Conservation (phyloP, 2,329 filamentous ascomycete genomes). For the Phaeosphaeriaceae sp. region DNA sequence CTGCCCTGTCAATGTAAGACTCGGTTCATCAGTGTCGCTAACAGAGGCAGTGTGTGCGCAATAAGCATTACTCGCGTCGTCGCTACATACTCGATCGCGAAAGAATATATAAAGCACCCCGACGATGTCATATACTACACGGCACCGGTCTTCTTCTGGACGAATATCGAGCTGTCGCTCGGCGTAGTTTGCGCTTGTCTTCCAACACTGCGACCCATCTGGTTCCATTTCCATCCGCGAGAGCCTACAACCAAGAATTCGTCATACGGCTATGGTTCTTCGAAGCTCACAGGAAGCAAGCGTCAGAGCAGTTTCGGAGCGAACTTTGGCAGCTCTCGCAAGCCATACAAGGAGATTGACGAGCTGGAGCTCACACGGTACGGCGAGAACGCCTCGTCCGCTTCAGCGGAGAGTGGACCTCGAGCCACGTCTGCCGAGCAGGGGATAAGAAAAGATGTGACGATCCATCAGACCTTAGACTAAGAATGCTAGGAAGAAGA, state of each 20-base stretch:
- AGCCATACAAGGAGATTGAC: constrained; percentile 27
- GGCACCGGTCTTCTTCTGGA: constrained; percentile 37
- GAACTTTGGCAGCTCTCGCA: constrained; percentile 13
- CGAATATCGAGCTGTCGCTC: constrained; percentile 36
- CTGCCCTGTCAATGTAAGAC: neutral
- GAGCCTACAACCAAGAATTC: constrained; percentile 15
- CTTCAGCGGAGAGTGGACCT: constrained; percentile 8
- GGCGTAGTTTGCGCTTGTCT: constrained; percentile 34
- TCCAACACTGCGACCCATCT: constrained; percentile 34
- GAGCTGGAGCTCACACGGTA: constrained; percentile 27
- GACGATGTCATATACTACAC: constrained; percentile 35
- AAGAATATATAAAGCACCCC: constrained; percentile 26
- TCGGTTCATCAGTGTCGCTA: neutral
- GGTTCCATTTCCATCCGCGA: constrained; percentile 23
- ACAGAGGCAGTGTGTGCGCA: constrained; percentile 24
- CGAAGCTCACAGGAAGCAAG: constrained; percentile 17
- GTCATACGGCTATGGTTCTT: constrained; percentile 19
- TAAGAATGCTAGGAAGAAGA: neutral
- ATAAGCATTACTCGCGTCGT: constrained; percentile 29
- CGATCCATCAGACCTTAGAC: constrained; percentile 20
- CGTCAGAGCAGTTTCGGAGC: constrained; percentile 13
- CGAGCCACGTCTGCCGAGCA: constrained; percentile 5
- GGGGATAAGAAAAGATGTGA: constrained; percentile 20
- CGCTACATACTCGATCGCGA: constrained; percentile 24
- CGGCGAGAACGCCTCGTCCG: constrained; percentile 4